Conservation (phyloP, 2,329 filamentous ascomycete genomes). For the Colletotrichum scovillei region DNA sequence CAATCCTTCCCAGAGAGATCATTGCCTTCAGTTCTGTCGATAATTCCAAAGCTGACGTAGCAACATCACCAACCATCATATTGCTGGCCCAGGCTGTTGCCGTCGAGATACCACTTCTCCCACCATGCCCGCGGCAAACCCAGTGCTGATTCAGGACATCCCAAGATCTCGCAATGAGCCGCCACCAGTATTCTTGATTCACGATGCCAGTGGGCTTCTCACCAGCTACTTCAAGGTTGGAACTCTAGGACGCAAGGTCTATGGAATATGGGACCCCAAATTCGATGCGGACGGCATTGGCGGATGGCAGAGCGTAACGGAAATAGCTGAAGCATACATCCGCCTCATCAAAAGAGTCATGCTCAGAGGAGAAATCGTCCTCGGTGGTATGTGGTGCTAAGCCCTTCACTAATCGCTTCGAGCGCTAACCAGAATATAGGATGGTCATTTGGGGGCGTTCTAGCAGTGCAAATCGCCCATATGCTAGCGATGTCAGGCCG, state of each 20-base stretch:
- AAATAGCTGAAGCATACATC: constrained; percentile 26
- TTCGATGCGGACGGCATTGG: constrained; percentile 27
- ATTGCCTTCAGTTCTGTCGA: background rate
- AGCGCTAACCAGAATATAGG: background rate
- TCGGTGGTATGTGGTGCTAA: background rate
- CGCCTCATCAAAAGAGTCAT: constrained; percentile 29
- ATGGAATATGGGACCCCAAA: constrained; percentile 30
- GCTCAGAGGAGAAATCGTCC: constrained; percentile 23
- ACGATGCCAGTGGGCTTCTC: constrained; percentile 24
- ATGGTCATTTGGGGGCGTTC: constrained; percentile 27
- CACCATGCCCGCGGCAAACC: constrained; percentile 21
- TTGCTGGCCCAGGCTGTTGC: background rate
- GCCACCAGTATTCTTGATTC: constrained; percentile 20
- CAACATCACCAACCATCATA: background rate
- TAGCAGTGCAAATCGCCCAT: constrained; percentile 17
- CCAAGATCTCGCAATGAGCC: constrained; percentile 15
- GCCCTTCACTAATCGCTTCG: fast-evolving
- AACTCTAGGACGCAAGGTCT: constrained; percentile 2
- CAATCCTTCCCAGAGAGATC: background rate
- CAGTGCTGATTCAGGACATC: constrained; percentile 23
- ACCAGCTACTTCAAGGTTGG: constrained; percentile 31
- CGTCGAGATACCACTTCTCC: background rate
- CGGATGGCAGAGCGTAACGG: constrained; percentile 24
- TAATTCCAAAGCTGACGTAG: background rate
- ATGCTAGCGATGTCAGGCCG: constrained; percentile 24